Base-by-base conservation (phyloP, 164 flowering plant genomes). In the Chimonanthus salicifolius region DNA sequence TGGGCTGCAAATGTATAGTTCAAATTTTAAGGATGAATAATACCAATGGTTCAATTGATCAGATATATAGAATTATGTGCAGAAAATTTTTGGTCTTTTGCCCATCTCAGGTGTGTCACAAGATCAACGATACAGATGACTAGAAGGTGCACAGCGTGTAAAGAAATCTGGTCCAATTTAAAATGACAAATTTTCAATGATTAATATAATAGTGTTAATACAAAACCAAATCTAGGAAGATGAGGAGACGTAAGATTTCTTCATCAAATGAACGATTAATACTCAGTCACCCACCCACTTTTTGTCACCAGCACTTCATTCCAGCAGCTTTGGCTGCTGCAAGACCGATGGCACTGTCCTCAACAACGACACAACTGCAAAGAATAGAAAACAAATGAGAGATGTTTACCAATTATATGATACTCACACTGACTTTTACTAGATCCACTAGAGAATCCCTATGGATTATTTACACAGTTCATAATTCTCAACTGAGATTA, bases 251-350 rank as follows among this genome's bases (percentile, higher is more conserved):
- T 9, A 45, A 66, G 47, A 68, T 4, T 45, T 7, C 48, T 48
- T n/a, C 7, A 48, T 16, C 20, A 48, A 5, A 47, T 47, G 54
- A 47, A 47, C 48, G 70, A 16, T n/a, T n/a, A 5, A 64, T 16
- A 74, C 78, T 81, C 76, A 16, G 7, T 54, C 33, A 73, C 78
- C 79, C 75, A 86, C 95, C 95, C 88, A 81, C 95, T 90, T 81
- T 89, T 90, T 80, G 95, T 90, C 74, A 90, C 85, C 50, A 91
- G 75, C 99, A 95, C 79, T 78, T 93, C 99, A 95, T 95, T 76
- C 94, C 97, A 70, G 99, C 97, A 76, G 93, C 94, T 87, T 95
- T 95, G 63, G 99, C 98, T 63, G 98, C 99, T 72, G 97, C 89
- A 76, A 95, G 94, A 69, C 97, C 99, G 68, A 95, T 91, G 71